These are phyloP conservation scores for Leccinum barrowsii DNA, from an alignment of 768 basidiomycete genomes.

Conservation along the genomic window DNA sequence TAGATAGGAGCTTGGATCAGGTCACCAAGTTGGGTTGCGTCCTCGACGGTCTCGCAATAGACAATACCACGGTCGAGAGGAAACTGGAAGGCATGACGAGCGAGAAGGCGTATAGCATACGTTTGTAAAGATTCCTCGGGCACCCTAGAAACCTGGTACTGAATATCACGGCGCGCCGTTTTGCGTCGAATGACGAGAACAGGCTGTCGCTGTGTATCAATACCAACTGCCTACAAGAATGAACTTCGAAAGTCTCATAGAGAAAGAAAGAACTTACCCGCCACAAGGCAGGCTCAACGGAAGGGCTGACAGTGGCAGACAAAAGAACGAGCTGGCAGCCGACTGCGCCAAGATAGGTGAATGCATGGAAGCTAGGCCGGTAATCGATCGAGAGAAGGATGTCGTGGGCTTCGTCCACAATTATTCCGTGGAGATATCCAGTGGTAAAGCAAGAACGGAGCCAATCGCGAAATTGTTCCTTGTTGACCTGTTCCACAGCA, in stretches of 20 bases:
- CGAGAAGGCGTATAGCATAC: neutral
- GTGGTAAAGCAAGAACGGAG: neutral
- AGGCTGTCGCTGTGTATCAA: neutral
- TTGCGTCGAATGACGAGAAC: neutral
- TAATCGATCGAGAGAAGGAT: neutral
- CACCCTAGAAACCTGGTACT: neutral
- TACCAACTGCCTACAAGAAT: neutral
- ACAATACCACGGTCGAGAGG: neutral
- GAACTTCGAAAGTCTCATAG: no score
- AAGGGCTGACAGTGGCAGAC: neutral
- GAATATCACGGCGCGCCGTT: neutral
- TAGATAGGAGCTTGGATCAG: neutral
- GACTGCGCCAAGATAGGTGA: neutral
- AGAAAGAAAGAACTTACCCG: neutral
- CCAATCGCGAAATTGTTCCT: neutral
- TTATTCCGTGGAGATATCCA: neutral
- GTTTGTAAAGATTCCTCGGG: neutral
- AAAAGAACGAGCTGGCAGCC: neutral
- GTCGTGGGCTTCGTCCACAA: neutral
- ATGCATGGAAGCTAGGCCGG: neutral
- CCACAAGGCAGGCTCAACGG: neutral
- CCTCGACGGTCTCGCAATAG: neutral
- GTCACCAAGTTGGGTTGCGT: neutral
- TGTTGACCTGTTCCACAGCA: neutral
- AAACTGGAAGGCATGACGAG: neutral